phyloP scores from a whole-genome alignment of 2,329 filamentous ascomycete species.

The Teratosphaeria epicoccoides region DNA sequence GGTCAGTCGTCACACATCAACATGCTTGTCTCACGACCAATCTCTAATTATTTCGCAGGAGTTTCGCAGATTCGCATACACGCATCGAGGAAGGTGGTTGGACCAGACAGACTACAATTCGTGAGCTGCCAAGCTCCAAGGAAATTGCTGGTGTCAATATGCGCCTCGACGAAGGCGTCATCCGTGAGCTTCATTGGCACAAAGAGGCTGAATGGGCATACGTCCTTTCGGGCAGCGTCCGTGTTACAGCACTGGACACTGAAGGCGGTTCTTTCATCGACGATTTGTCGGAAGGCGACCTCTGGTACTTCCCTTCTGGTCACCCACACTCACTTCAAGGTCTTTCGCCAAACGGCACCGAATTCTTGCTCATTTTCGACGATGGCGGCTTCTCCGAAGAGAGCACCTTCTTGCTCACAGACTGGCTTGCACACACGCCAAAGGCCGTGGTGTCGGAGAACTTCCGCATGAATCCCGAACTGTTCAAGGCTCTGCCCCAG shows the following conservation, averaged over 20 bases:
- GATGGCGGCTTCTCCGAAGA: conserved; percentile 50
- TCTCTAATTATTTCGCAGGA: conserved; percentile 14
- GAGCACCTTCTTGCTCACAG: conserved; percentile 62
- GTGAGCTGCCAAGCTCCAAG: conserved; percentile 54
- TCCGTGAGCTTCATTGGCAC: conserved; percentile 72
- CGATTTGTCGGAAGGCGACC: conserved; percentile 62
- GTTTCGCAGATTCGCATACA: conserved; percentile 37
- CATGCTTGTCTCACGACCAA: not conserved
- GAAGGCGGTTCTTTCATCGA: conserved; percentile 70
- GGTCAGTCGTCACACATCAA: conserved; percentile 30
- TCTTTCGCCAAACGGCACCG: conserved; percentile 53
- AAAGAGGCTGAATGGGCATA: conserved; percentile 72
- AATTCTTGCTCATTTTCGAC: conserved; percentile 55
- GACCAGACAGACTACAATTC: conserved; percentile 62
- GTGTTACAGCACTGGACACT: conserved; percentile 62
- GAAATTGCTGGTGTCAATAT: conserved; percentile 70
- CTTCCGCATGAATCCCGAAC: conserved; percentile 59
- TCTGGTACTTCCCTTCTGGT: conserved; percentile 74
- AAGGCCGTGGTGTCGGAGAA: conserved; percentile 64
- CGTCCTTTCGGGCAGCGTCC: conserved; percentile 53
- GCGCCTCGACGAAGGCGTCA: conserved; percentile 61
- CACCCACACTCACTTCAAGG: conserved; percentile 70
- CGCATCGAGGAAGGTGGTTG: conserved; percentile 59
- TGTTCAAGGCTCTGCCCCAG: conserved; percentile 58
- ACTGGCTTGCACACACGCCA: conserved; percentile 61